A percentile compares a stretch with the other conserved stretches of the same genome.
Evolutionary conservation across 1,139 yeast genomes (phyloP).

Genomic region (Nadsonia starkeyi-henricii): DNA sequence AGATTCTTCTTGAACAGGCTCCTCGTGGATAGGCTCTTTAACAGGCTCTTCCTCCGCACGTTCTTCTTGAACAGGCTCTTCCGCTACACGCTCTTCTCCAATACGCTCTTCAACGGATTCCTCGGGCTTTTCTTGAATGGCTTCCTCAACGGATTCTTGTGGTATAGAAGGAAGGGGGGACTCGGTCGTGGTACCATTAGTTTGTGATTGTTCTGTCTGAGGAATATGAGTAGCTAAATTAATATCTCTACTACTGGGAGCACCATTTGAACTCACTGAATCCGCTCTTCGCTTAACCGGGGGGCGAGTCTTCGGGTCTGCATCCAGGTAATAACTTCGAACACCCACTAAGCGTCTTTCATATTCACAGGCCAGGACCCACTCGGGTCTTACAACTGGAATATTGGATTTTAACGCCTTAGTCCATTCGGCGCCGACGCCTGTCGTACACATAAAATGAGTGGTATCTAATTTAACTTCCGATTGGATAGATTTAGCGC

Average conservation of each 20-base stretch:
- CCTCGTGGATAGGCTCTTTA: neutral
- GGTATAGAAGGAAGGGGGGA: too few species aligned
- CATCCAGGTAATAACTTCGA: conserved; percentile 40
- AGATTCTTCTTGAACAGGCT: too few species aligned
- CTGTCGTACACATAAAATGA: conserved; percentile 75
- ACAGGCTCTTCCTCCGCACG: neutral
- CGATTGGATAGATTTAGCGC: conserved; percentile 70
- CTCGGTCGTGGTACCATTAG: too few species aligned
- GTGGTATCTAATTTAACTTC: conserved; percentile 83
- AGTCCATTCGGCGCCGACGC: conserved; percentile 47
- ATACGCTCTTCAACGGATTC: neutral
- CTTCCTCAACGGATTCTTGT: neutral
- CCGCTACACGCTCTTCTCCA: neutral
- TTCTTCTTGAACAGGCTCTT: neutral
- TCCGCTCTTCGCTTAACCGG: conserved; percentile 18
- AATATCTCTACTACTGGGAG: too few species aligned
- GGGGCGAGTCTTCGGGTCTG: conserved; percentile 25
- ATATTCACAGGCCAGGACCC: conserved; percentile 87
- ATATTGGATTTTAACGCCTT: conserved; percentile 79
- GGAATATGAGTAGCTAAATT: too few species aligned
- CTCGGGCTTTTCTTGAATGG: neutral
- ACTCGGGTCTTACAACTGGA: conserved; percentile 91
- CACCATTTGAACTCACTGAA: conserved; percentile 1
- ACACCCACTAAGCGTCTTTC: conserved; percentile 91
- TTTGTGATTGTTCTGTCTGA: too few species aligned